Base-by-base conservation (phyloP, 345 rosid genomes). In the Hirschfeldia incana region DNA sequence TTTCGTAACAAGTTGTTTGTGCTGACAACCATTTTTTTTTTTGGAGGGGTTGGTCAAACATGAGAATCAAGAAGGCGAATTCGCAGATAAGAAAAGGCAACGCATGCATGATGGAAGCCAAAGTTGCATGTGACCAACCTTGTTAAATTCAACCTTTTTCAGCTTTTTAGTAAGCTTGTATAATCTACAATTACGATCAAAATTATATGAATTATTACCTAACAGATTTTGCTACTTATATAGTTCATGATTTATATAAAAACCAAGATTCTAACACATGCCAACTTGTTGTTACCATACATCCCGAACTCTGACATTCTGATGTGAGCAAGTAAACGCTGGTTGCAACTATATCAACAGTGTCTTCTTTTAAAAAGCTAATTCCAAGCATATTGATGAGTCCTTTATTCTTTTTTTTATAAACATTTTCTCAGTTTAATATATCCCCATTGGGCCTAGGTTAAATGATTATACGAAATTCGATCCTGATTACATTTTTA, bases 91-190 rank as follows among this genome's bases (percentile, higher is more conserved):
- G 13, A 59, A 26, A 59, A 26, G 32, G 63, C 7, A 59, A 5
- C 73, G 82, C 82, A 78, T 73, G 82, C 81, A 78, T 71, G 65
- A 78, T 71, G 65, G 62, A 71, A 78, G 76, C 77, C 68, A 58
- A 78, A 78, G 67, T 66, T 42, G 82, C 77, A 78, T 78, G 82
- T 67, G 78, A 60, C 74, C 57, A 78, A 15, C 82, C 67, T 78
- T 67, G 69, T 46, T 12, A 72, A 67, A 67, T 55, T 64, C 2
- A 36, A 16, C 32, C n/a, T 63, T 59, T 73, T 49, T 51, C 64
- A 70, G 76, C 16, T 46, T 77, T 70, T 70, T 70, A 4, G 58
- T 70, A 17, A 63, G 37, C 11, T 70, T 65, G 11, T 68, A 13
- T 49, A 53, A 8, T 55, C 44, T 28, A 77, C 66, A 30, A 1